Evolutionary conservation across 768 basidiomycete species (phyloP).

Genomic region (Boletus sp.): DNA sequence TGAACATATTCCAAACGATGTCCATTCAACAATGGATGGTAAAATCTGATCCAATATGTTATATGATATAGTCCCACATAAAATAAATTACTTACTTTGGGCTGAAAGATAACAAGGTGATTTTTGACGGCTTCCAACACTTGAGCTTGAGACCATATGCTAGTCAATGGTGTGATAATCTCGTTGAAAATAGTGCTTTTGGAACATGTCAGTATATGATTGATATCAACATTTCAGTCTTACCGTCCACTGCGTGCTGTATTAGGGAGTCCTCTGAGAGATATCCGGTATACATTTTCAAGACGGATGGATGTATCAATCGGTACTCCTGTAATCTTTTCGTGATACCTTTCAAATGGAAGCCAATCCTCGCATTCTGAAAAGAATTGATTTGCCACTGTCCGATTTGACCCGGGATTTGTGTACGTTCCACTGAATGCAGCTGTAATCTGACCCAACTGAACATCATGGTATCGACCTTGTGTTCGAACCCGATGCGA

Average conservation of each 20-base stretch:
- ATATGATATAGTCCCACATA: too few relatives aligned
- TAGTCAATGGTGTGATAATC: not conserved
- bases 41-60: too few relatives aligned
- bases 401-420: not conserved
- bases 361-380: not conserved
- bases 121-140: not conserved
- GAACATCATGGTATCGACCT: not conserved
- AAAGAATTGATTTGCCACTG: too few relatives aligned
- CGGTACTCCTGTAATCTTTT: not conserved
- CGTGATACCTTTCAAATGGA: not conserved
- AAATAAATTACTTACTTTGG: not conserved
- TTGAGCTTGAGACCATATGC: not conserved
- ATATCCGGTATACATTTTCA: not conserved
- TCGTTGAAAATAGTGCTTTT: not conserved
- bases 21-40: too few relatives aligned
- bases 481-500: not conserved
- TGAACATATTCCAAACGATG: too few relatives aligned
- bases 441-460: not conserved
- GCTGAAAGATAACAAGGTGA: not conserved
- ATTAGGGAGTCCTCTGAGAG: not conserved
- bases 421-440: not conserved
- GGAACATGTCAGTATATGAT: too few relatives aligned
- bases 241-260: not conserved
- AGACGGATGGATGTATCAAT: not conserved
- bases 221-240: not conserved